Base-by-base conservation (phyloP, 2,329 filamentous ascomycete genomes). In the Nothopassalora personata region DNA sequence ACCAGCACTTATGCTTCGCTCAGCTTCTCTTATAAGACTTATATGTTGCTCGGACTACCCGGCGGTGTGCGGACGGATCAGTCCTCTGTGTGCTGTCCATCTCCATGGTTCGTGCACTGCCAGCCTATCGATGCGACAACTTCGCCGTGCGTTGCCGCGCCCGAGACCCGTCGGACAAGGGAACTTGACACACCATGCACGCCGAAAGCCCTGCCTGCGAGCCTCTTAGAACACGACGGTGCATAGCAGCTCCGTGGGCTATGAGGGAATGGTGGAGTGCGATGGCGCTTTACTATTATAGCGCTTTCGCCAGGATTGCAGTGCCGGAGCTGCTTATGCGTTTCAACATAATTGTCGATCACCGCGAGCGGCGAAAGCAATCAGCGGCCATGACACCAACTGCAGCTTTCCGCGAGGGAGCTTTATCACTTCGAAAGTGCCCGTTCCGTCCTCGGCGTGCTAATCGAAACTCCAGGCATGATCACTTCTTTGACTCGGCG, bases 381-480 rank as follows among this genome's bases (percentile, higher is more conserved):
- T 36, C 34, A 15, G 34, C 34, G 15, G 34, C 10, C 4, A 11
- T 36, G 34, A 11, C 10, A 36, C n/a, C 39, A 43, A 43, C 39
- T 43, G 7, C 39, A 43, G 39, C 39, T 43, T 18, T n/a, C 48
- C 55, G 46, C 19, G 36, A 52, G 48, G 48, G 43, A 57, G 48
- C 50, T 33, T 28, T 31, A 53, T 19, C 13, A 31, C 7, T 9
- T 52, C 28, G 5, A 58, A 23, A 18, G 27, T 30, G 39, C 50
- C 49, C 58, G 58, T 49, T 47, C 53, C 58, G 49, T 56, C 53
- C 50, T 60, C 58, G 58, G 58, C 53, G 46, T 45, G 57, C 57
- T 47, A 28, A 53, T 48, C 57, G 50, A 27, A 56, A 34, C 5
- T 8, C 31, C 18, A 53, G 23, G 28, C 31, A 34, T 39, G 23